Evolutionary conservation across 768 basidiomycete genomes (phyloP).

Genomic region (Podaxis sp.): DNA sequence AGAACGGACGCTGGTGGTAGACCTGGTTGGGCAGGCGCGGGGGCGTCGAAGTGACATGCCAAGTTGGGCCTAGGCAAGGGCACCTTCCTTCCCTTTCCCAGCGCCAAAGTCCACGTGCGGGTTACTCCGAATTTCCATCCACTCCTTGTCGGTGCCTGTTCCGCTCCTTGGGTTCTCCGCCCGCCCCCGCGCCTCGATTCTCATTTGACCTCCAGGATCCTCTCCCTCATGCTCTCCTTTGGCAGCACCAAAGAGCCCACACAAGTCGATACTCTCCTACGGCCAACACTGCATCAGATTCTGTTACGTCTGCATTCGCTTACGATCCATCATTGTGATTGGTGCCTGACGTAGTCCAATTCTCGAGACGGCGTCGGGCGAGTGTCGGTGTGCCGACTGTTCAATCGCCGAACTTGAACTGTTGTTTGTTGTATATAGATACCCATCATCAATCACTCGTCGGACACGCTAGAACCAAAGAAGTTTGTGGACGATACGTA

Average conservation of each 20-base stretch:
- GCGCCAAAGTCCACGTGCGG: constrained; percentile 3
- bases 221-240: too few species aligned
- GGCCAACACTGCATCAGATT: background rate
- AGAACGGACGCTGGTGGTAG: background rate
- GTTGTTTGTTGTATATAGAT: too few species aligned
- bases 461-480: too few species aligned
- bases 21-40: background rate
- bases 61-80: background rate
- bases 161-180: background rate
- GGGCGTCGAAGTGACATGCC: constrained; percentile 11
- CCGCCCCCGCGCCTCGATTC: background rate
- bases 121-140: background rate
- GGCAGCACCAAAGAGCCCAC: too few species aligned
- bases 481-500: too few species aligned
- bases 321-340: background rate
- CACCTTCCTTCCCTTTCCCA: constrained; percentile 2
- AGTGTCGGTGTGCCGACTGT: background rate
- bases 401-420: background rate
- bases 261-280: background rate
- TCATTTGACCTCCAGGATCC: too few species aligned
- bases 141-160: background rate
- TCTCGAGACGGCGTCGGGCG: background rate
- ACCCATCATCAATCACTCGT: too few species aligned
- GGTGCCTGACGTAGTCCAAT: background rate
- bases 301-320: background rate